Conservation (phyloP, 2,329 filamentous ascomycete genomes). For the Arthrobotrys sinensis region DNA sequence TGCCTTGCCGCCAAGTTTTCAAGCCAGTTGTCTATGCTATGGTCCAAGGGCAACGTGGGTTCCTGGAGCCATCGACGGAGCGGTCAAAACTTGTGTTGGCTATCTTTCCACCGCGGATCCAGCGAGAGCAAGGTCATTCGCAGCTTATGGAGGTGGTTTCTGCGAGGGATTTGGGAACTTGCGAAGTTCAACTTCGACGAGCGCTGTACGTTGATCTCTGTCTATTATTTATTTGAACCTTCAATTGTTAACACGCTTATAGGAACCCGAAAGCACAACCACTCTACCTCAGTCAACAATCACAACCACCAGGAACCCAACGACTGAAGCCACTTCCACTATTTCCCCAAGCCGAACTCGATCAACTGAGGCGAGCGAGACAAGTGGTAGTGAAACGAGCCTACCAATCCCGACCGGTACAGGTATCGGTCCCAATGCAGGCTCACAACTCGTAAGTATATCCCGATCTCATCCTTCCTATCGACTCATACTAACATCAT, state of each 20-base stretch:
- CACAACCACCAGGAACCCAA: constrained; percentile 8
- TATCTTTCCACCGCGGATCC: constrained; percentile 37
- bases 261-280: constrained; percentile 45
- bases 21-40: constrained; percentile 59
- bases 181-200: constrained; percentile 25
- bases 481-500: background rate
- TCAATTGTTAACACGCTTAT: background rate
- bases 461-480: background rate
- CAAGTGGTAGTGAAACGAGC: background rate
- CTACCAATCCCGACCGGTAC: constrained; percentile 26
- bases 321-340: background rate
- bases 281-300: constrained; percentile 15
- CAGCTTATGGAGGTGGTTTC: constrained; percentile 19
- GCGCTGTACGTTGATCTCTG: constrained; percentile 24
- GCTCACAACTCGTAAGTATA: background rate
- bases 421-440: constrained; percentile 12
- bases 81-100: constrained; percentile 35
- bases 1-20: constrained; percentile 27
- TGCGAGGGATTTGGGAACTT: constrained; percentile 46
- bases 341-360: background rate
- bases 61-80: constrained; percentile 31
- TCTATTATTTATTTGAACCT: background rate
- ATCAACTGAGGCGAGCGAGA: background rate
- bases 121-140: constrained; percentile 22
- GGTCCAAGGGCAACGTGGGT: constrained; percentile 36